Conservation (phyloP, 1,139 yeast genomes). For the Saccharomyces hybrid region DNA sequence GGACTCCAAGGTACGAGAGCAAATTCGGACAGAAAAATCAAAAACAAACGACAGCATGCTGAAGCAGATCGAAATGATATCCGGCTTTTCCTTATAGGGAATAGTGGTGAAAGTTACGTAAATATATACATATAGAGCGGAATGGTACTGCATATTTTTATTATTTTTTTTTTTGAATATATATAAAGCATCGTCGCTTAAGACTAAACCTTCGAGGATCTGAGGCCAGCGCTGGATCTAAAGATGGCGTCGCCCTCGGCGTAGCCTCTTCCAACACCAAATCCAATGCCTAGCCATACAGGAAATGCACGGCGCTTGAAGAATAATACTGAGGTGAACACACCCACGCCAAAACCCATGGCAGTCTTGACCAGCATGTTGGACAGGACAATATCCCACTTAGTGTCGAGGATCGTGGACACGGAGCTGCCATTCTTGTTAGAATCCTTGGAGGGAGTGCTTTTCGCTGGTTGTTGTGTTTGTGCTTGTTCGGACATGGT, state of each 20-base stretch:
- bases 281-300: slow-evolving; percentile 93
- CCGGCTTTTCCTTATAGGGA: slow-evolving; percentile 39
- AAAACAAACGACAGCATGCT: slow-evolving; percentile 45
- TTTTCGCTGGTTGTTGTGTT: neutral
- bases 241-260: slow-evolving; percentile 97
- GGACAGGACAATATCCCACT: slow-evolving; percentile 96
- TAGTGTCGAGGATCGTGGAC: slow-evolving; percentile 57
- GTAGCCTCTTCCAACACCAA: slow-evolving; percentile 95
- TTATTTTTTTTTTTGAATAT: slow-evolving; percentile 1
- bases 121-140: neutral
- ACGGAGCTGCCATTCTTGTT: neutral
- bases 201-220: slow-evolving; percentile 43
- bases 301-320: slow-evolving; percentile 95
- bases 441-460: neutral
- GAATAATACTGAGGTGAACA: slow-evolving; percentile 79
- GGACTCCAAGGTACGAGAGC: slow-evolving; percentile 40
- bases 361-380: slow-evolving; percentile 93
- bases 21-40: slow-evolving; percentile 35
- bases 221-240: slow-evolving; percentile 70
- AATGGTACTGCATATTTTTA: neutral
- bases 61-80: slow-evolving; percentile 52
- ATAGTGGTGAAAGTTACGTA: neutral
- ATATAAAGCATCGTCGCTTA: neutral
- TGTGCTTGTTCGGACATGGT: slow-evolving; percentile 6
- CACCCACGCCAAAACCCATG: slow-evolving; percentile 97